A percentile compares a stretch with the other conserved stretches of the same genome.
Conservation (phyloP, 2,329 filamentous ascomycete species). For the Botrytis aclada region DNA sequence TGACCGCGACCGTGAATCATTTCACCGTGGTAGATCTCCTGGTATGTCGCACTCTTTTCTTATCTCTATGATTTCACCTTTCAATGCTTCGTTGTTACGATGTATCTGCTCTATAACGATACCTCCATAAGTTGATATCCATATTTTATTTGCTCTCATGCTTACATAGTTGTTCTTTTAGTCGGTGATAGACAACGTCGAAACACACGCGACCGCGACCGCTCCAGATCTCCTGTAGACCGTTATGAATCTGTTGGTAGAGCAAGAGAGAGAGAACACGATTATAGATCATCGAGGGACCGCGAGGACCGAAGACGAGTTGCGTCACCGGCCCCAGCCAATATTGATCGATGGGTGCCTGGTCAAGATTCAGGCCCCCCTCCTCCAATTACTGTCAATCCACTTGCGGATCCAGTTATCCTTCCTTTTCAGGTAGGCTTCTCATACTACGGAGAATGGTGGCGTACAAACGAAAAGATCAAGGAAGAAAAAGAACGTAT, state of each 20-base stretch:
- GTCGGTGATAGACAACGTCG: slow-evolving; percentile 54
- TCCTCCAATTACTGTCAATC: slow-evolving; percentile 56
- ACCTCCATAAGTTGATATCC: slow-evolving; percentile 22
- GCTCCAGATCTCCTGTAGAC: slow-evolving; percentile 68
- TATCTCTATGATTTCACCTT: background rate
- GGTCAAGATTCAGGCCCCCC: slow-evolving; percentile 57
- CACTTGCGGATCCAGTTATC: slow-evolving; percentile 67
- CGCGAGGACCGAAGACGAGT: slow-evolving; percentile 61
- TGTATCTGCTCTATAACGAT: background rate
- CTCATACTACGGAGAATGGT: slow-evolving; percentile 84
- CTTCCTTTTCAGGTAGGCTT: slow-evolving; percentile 80
- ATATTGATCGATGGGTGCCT: slow-evolving; percentile 83
- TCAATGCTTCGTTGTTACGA: background rate
- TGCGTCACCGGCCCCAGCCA: slow-evolving; percentile 57
- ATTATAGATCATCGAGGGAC: slow-evolving; percentile 52
- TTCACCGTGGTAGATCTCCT: slow-evolving; percentile 66
- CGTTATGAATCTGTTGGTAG: slow-evolving; percentile 71
- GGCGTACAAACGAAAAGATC: slow-evolving; percentile 76
- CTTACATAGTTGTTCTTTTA: slow-evolving; percentile 34
- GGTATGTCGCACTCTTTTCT: slow-evolving; percentile 50
- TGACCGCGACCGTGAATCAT: slow-evolving; percentile 54
- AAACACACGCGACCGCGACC: slow-evolving; percentile 57
- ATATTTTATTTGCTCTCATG: slow-evolving; percentile 25
- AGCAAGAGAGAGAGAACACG: slow-evolving; percentile 52
- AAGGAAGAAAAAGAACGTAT: slow-evolving; percentile 76